Percentiles rank a stretch among this genome's conserved stretches.
These are phyloP conservation scores for Pelargonium citronellum DNA, from an alignment of 441 rosid species.

Conservation along the genomic window DNA sequence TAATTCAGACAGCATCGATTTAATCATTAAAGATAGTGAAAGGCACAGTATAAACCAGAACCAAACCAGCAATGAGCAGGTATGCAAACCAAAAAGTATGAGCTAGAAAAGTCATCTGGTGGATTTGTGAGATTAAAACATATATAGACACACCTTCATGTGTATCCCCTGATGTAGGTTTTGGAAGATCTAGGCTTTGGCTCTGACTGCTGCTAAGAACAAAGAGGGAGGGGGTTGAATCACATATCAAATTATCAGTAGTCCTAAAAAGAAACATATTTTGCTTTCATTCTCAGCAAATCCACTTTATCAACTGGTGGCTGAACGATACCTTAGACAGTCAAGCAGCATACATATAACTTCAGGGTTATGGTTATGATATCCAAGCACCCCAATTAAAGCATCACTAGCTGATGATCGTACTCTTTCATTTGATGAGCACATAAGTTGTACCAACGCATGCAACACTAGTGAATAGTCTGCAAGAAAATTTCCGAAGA, in stretches of 20 bases:
- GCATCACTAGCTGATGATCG: constrained; percentile 45
- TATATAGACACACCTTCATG: constrained; percentile 37
- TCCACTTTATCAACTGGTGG: constrained; percentile 3
- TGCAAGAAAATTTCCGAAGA: constrained; percentile 30
- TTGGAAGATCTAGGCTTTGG: constrained; percentile 37
- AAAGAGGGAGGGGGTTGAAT: neutral
- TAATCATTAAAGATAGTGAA: neutral
- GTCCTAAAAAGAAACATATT: neutral
- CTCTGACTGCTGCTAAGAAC: constrained; percentile 45
- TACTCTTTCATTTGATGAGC: constrained; percentile 44
- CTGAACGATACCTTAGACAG: constrained; percentile 60
- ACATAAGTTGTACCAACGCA: constrained; percentile 45
- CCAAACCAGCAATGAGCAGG: neutral
- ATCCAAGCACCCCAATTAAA: constrained; percentile 54
- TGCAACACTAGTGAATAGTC: constrained; percentile 68
- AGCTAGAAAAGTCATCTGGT: constrained; percentile 11
- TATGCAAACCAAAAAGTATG: constrained; percentile 5
- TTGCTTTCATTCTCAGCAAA: constrained; percentile 7
- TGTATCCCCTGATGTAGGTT: constrained; percentile 24
- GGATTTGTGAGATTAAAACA: constrained; percentile 20
- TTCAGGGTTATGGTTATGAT: constrained; percentile 54
- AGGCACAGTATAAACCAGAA: constrained; percentile 1
- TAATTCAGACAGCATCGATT: neutral
- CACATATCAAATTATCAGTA: neutral
- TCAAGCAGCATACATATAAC: constrained; percentile 67